Evolutionary conservation across 1,284 basidiomycete genomes (phyloP).

Genomic region (Apiotrichum laibachii): DNA sequence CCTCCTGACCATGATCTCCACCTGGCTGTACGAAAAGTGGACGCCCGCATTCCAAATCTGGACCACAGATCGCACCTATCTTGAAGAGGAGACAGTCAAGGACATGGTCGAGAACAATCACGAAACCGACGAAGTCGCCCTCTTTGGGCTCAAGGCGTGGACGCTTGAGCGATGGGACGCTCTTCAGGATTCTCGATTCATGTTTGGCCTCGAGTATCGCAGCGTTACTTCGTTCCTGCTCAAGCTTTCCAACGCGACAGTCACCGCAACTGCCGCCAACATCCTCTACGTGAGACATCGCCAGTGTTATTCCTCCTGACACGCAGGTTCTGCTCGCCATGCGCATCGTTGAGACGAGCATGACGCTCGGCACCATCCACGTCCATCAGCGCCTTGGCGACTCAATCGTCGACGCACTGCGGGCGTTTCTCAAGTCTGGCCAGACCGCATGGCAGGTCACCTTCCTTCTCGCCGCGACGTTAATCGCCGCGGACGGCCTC

Average conservation of each 20-base stretch:
- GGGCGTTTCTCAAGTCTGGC: background rate
- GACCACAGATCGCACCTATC: constrained; percentile 3
- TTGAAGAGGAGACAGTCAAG: constrained; percentile 51
- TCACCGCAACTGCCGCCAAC: background rate
- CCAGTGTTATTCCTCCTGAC: background rate
- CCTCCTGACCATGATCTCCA: background rate
- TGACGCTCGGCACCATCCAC: constrained; percentile 68
- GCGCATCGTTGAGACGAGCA: constrained; percentile 61
- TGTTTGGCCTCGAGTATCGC: too few species aligned
- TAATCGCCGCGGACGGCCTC: constrained; percentile 65
- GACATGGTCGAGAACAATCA: constrained; percentile 67
- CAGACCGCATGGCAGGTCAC: constrained; percentile 70
- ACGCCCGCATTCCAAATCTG: background rate
- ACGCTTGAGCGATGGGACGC: constrained; percentile 68
- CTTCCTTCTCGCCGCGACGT: constrained; percentile 77
- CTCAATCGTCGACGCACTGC: background rate
- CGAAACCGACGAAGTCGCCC: constrained; percentile 65
- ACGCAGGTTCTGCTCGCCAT: constrained; percentile 62
- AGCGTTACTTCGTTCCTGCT: too few species aligned
- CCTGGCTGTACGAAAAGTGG: background rate
- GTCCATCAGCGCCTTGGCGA: constrained; percentile 67
- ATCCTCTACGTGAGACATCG: constrained; percentile 6
- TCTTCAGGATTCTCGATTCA: background rate
- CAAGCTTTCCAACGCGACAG: too few species aligned
- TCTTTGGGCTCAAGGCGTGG: constrained; percentile 78